Evolutionary conservation across 2,329 filamentous ascomycete species (phyloP), one percentile per base, ranked within the genome.

Genomic region (Hypoxylon sp.): DNA sequence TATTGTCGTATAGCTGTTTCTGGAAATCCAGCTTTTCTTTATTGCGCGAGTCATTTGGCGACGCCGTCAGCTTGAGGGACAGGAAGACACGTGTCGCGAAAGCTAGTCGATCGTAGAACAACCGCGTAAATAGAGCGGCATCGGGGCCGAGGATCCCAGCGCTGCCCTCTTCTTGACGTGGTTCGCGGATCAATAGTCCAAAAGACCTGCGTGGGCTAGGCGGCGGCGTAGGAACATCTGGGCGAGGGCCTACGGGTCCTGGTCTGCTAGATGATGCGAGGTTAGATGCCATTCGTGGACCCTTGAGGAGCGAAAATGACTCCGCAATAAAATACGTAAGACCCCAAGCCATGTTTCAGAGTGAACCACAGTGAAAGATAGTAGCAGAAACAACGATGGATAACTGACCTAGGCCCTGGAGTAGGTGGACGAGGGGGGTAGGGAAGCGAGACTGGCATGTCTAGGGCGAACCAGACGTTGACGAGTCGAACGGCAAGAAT

Each of bases 201-300:
- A 46, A 19, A 15, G 67, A 57, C 51, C 73, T 71, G 35, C 21
- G 72, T 55, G 75, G 75, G 46, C 74, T 77, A 42, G 75, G 75
- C 37, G 75, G 75, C 17, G 75, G 75, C 42, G 74, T 74, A 48
- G 75, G 75, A 46, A 76, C 74, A 39, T 76, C 39, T 13, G 75
- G 75, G 35, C 66, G 63, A 37, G 75, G 75, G 13, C 37, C 8
- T n/a, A 72, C 17, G n/a, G 75, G 75, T 31, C 72, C 71, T 32
- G 75, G 75, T 44, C 75, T 71, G 39, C 15, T 37, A 51, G 32
- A 46, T 44, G 19, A 37, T 32, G n/a, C n/a, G 21, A n/a, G 35
- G 57, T 71, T 62, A 71, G 69, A 37, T 54, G 37, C 6, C 2
- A 39, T 19, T 55, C 50, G 19, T 17, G 21, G n/a, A 27, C 13